Evolutionary conservation across 768 basidiomycete genomes (phyloP), one percentile per base, ranked within the genome.

Genomic region (Termitomyces sp.): DNA sequence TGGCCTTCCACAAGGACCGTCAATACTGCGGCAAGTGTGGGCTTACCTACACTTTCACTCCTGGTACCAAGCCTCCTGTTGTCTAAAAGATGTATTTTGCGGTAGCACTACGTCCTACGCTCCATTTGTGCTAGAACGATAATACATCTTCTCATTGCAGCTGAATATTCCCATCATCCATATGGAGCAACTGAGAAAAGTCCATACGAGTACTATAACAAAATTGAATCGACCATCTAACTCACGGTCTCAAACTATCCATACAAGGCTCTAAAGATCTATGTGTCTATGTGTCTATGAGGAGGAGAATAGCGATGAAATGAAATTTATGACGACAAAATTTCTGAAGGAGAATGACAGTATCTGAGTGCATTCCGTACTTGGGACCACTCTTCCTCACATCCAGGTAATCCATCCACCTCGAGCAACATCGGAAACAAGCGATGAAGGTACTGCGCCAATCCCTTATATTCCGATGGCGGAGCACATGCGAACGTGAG

Each of bases 11-110:
- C 84, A 83, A 90, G 65, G 93, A 98, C 76, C 88, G 96, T 65
- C 96, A 98, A 77, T 95, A 96, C 77, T 98, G 95, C 75, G 95
- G 96, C 77, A 92, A 92, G 79, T 94, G 92, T 62, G 90, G 90
- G 49, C 73, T 93, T 75, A 92, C 90, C 51, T 92, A 92, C 80
- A 85, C 87, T 57, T 92, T 92, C 79, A 79, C 81, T 60, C 86
- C 90, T 50, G 90, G 88, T 61, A 83, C 82, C 72, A 90, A 90
- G 74, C 89, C 89, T 51, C 87, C 89, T 55, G 81, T 78, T 57
- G 83, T 83, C 59, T 90, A 81, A 78, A 16, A 29, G 60, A 47
- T 33, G 29, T 46, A n/a, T 2, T 45, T 4, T 50, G 39, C 20
- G 18, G 54, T 59, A 49, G 51, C 5, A 52, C 6, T n/a, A n/a